Evolutionary conservation across 108 stramenopile species (phyloP).

Genomic region (Discostella pseudostelligera): DNA sequence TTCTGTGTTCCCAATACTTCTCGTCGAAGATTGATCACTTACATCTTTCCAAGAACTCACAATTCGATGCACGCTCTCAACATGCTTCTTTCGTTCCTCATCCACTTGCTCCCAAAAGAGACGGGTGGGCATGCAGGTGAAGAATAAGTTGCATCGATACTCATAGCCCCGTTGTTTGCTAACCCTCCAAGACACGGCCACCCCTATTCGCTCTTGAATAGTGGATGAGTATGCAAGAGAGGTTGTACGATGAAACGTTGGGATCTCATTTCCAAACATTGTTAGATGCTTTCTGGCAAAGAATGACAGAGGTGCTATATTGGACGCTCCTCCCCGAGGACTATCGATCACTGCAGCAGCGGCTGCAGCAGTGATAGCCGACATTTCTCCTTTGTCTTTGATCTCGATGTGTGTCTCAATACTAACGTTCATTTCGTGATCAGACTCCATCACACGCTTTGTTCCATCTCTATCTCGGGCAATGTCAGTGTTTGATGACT

Average conservation of each 20-base stretch:
- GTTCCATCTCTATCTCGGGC: background rate
- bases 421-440: background rate
- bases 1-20: background rate
- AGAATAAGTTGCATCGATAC: conserved; percentile 57
- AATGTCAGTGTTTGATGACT: background rate
- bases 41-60: background rate
- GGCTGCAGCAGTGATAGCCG: conserved; percentile 11
- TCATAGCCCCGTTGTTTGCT: conserved; percentile 59
- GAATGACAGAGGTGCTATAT: conserved; percentile 4
- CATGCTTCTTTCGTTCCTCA: conserved; percentile 18
- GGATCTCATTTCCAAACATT: conserved; percentile 37
- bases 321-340: conserved; percentile 29
- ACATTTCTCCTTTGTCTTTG: conserved; percentile 9
- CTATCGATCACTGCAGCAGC: conserved; percentile 32
- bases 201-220: conserved; percentile 64
- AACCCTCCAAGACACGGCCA: conserved; percentile 59
- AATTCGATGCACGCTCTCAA: conserved; percentile 2
- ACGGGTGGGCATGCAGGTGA: conserved; percentile 63
- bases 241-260: conserved; percentile 37
- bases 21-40: conserved; percentile 5
- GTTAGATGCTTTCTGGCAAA: conserved; percentile 22
- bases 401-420: conserved; percentile 22
- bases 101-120: conserved; percentile 38
- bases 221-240: conserved; percentile 49
- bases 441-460: background rate